phyloP scores from a whole-genome alignment of 306 rosid genomes.

The Vigna mungo region DNA sequence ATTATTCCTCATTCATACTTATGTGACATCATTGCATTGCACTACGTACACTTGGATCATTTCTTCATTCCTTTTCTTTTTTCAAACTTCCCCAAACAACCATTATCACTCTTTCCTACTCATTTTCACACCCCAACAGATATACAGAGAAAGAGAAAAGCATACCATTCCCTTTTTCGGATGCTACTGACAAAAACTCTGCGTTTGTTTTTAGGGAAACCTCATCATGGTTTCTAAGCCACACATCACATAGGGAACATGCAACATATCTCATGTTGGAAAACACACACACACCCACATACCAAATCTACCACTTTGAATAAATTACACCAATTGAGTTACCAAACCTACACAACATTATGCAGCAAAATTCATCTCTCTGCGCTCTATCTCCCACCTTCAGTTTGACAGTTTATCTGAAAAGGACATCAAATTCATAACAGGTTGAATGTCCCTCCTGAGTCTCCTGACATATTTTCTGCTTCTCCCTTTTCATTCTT shows the following conservation, averaged over 20 bases:
- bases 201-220: constrained; percentile 57
- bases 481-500: constrained; percentile 40
- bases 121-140: constrained; percentile 41
- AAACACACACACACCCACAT: constrained; percentile 14
- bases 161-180: constrained; percentile 48
- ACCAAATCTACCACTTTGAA: constrained; percentile 40
- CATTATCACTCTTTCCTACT: constrained; percentile 24
- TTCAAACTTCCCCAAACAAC: constrained; percentile 23
- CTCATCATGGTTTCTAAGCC: constrained; percentile 58
- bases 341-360: constrained; percentile 4
- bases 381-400: constrained; percentile 29
- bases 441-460: constrained; percentile 51
- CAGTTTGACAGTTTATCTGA: constrained; percentile 42
- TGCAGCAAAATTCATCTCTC: constrained; percentile 2
- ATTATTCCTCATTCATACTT: constrained; percentile 41
- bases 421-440: constrained; percentile 52
- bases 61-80: constrained; percentile 19
- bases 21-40: constrained; percentile 46
- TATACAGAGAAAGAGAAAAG: constrained; percentile 17
- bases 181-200: constrained; percentile 41
- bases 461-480: constrained; percentile 48
- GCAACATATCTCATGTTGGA: constrained; percentile 57
- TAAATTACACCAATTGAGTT: background rate
- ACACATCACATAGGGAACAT: constrained; percentile 67
- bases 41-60: background rate